Conservation (phyloP, 2,329 filamentous ascomycete species). For the Phyllosticta capitalensis region DNA sequence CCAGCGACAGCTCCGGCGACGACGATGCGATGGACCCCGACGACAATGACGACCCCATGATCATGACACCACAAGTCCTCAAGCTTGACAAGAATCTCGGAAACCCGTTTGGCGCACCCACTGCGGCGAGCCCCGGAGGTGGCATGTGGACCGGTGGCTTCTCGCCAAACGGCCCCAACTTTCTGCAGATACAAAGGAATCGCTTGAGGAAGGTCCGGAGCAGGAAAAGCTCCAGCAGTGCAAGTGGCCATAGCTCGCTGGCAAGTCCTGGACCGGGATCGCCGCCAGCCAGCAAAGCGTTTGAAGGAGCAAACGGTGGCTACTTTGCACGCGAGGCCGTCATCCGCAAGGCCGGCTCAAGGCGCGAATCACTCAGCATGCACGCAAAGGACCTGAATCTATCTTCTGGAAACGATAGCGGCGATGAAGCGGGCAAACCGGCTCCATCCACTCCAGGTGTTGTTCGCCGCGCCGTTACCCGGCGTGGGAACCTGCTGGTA, state of each 20-base stretch:
- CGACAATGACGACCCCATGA: constrained; percentile 56
- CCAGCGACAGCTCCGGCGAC: constrained; percentile 56
- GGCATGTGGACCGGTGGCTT: constrained; percentile 55
- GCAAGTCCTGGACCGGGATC: constrained; percentile 64
- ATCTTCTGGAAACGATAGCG: constrained; percentile 67
- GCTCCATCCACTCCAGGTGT: constrained; percentile 56
- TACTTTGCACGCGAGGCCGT: constrained; percentile 46
- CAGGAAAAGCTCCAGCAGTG: constrained; percentile 59
- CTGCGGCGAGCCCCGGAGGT: constrained; percentile 40
- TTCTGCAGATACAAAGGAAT: constrained; percentile 67
- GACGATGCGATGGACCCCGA: constrained; percentile 40
- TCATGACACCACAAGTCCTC: constrained; percentile 70
- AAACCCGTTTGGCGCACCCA: constrained; percentile 29
- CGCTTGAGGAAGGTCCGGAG: constrained; percentile 50
- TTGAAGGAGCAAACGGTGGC: constrained; percentile 40
- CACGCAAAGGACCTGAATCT: constrained; percentile 84
- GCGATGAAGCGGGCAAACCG: constrained; percentile 51
- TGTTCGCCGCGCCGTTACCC: constrained; percentile 71
- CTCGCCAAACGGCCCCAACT: constrained; percentile 60
- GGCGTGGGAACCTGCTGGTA: constrained; percentile 81
- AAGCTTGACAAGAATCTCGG: constrained; percentile 44
- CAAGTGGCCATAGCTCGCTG: constrained; percentile 59
- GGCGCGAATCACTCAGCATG: constrained; percentile 82
- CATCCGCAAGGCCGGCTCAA: constrained; percentile 42
- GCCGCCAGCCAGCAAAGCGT: constrained; percentile 45